Conservation (phyloP, 352 stramenopile genomes). For the Phytopythium chamaehyphon region DNA sequence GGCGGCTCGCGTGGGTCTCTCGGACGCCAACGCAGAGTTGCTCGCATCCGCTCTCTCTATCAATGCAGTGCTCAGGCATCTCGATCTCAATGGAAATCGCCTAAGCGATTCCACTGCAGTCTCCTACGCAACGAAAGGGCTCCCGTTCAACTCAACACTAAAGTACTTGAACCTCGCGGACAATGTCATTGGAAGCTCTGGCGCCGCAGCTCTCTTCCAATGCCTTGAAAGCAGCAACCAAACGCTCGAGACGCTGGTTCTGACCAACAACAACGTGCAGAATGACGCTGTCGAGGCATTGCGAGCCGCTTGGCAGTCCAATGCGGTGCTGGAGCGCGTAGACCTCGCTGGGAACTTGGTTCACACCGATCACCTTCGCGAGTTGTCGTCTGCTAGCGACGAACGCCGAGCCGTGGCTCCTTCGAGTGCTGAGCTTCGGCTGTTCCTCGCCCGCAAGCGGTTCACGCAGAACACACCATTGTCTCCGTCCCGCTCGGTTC, state of each 20-base stretch:
- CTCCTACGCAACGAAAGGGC: conserved; percentile 34
- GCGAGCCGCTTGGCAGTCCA: conserved; percentile 27
- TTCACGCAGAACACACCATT: conserved; percentile 6
- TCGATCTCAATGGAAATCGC: conserved; percentile 61
- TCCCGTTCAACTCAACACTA: conserved; percentile 37
- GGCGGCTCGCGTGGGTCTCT: conserved; percentile 36
- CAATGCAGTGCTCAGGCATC: conserved; percentile 46
- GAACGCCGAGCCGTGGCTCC: conserved; percentile 24
- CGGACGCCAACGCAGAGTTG: conserved; percentile 25
- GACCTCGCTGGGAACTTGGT: conserved; percentile 61
- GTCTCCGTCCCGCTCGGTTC: conserved; percentile 3
- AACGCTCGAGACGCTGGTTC: conserved; percentile 39
- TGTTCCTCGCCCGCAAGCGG: conserved; percentile 44
- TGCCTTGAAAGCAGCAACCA: conserved; percentile 30
- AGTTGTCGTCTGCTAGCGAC: conserved; percentile 16
- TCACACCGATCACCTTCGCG: conserved; percentile 27
- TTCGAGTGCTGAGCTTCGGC: conserved; percentile 31
- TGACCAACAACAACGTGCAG: conserved; percentile 61
- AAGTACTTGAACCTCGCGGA: conserved; percentile 56
- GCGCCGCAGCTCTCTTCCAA: conserved; percentile 42
- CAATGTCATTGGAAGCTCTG: conserved; percentile 46
- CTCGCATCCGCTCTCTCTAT: conserved; percentile 46
- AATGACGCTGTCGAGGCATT: conserved; percentile 41
- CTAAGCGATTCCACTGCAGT: conserved; percentile 35
- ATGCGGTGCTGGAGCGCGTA: conserved; percentile 33